A percentile compares a stretch with the other conserved stretches of the same genome.
Evolutionary conservation across 2,329 filamentous ascomycete genomes (phyloP).

Genomic region (Calonectria leucothoes): DNA sequence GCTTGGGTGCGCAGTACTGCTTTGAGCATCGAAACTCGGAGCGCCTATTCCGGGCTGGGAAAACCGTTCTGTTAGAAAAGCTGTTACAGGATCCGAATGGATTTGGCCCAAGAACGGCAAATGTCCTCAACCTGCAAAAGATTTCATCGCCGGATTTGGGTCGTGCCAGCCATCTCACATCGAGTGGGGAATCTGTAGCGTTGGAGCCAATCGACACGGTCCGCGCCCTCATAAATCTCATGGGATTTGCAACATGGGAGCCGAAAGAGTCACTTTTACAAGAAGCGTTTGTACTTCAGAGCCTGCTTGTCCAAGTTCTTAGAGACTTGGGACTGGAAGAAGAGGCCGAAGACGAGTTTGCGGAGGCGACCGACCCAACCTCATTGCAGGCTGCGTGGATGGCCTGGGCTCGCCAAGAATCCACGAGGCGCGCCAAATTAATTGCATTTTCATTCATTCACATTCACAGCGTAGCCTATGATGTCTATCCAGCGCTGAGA

Average conservation of each 20-base stretch:
- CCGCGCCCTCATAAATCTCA: slow-evolving; percentile 48
- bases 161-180: neutral
- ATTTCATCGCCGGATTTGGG: neutral
- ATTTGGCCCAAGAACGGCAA: slow-evolving; percentile 38
- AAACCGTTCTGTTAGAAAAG: slow-evolving; percentile 46
- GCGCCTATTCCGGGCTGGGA: slow-evolving; percentile 47
- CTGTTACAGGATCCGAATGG: slow-evolving; percentile 36
- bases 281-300: slow-evolving; percentile 49
- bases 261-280: slow-evolving; percentile 45
- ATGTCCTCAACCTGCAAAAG: slow-evolving; percentile 31
- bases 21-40: slow-evolving; percentile 51
- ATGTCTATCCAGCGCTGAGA: slow-evolving; percentile 50
- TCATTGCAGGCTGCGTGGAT: slow-evolving; percentile 37
- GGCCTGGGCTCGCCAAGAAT: slow-evolving; percentile 48
- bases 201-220: slow-evolving; percentile 49
- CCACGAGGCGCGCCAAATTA: slow-evolving; percentile 48
- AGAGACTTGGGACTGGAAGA: slow-evolving; percentile 49
- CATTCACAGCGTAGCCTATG: slow-evolving; percentile 53
- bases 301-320: slow-evolving; percentile 47
- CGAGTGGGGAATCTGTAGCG: neutral
- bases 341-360: slow-evolving; percentile 14
- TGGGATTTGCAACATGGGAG: slow-evolving; percentile 54
- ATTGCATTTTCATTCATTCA: slow-evolving; percentile 53
- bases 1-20: slow-evolving; percentile 52
- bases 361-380: neutral